phyloP scores from a whole-genome alignment of 345 rosid genomes.

The Euphorbia peplus region DNA sequence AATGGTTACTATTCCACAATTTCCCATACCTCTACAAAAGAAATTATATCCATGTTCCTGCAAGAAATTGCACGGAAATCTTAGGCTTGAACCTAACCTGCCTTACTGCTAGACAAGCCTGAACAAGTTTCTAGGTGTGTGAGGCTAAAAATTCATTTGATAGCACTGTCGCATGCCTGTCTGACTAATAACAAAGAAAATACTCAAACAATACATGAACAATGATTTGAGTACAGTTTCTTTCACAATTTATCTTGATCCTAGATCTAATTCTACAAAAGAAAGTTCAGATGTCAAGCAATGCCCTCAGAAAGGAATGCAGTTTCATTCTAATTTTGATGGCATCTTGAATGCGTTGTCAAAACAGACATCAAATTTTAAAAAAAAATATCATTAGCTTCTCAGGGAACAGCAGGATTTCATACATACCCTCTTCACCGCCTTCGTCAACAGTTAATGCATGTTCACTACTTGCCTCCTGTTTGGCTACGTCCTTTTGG shows the following conservation, averaged over 20 bases:
- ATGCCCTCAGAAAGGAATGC: not conserved
- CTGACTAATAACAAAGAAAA: not conserved
- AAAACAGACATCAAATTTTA: conserved; percentile 3
- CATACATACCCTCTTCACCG: conserved; percentile 52
- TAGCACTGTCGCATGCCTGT: not conserved
- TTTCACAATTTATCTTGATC: conserved; percentile 1
- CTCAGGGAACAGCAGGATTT: not conserved
- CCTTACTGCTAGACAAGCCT: not conserved
- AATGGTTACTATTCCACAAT: conserved; percentile 1
- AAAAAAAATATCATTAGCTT: conserved; percentile 9
- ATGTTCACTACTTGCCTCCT: conserved; percentile 46
- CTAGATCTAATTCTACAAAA: not conserved
- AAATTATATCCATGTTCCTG: not conserved
- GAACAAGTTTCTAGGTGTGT: not conserved
- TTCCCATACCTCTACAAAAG: not conserved
- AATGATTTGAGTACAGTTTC: not conserved
- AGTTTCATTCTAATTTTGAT: not conserved
- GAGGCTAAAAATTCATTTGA: conserved; percentile 8
- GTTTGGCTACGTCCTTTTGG: conserved; percentile 75
- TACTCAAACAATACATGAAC: not conserved
- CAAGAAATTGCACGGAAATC: not conserved
- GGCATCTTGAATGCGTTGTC: not conserved
- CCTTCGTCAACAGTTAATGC: conserved; percentile 47
- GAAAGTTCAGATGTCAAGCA: not conserved
- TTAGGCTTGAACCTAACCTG: not conserved